Conservation (phyloP, 768 basidiomycete species). For the Phanerodontia chrysosporium region DNA sequence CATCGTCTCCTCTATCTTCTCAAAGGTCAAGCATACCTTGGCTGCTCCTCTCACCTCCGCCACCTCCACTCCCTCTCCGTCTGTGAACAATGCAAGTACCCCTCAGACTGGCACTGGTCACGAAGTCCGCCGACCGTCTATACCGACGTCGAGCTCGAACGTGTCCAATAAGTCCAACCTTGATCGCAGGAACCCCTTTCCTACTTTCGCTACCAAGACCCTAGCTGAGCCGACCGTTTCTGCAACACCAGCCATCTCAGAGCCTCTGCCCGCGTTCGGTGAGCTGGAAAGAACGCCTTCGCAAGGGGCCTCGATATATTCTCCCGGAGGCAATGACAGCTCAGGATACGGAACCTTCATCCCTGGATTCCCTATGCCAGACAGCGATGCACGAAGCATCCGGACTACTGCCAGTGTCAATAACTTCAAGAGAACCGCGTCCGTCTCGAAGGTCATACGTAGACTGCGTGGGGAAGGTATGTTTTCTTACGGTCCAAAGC, state of each 20-base stretch:
- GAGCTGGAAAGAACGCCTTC: slow-evolving; percentile 62
- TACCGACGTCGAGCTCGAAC: slow-evolving; percentile 42
- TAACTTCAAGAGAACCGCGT: slow-evolving; percentile 65
- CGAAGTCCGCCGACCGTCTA: slow-evolving; percentile 61
- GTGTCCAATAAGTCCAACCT: slow-evolving; percentile 44
- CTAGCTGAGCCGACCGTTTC: slow-evolving; percentile 81
- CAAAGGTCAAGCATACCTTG: slow-evolving; percentile 76
- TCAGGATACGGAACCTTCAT: slow-evolving; percentile 70
- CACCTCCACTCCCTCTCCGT: slow-evolving; percentile 29
- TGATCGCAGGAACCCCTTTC: slow-evolving; percentile 58
- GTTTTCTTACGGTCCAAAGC: slow-evolving; percentile 4
- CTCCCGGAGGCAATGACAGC: slow-evolving; percentile 48
- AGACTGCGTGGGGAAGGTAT: slow-evolving; percentile 86
- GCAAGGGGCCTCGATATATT: slow-evolving; percentile 43
- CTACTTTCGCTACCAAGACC: slow-evolving; percentile 26
- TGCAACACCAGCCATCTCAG: slow-evolving; percentile 79
- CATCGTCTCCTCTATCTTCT: slow-evolving; percentile 75
- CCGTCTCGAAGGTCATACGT: slow-evolving; percentile 89
- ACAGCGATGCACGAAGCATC: slow-evolving; percentile 80
- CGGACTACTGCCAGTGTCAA: slow-evolving; percentile 45
- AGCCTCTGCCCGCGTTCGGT: slow-evolving; percentile 58
- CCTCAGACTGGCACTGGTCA: slow-evolving; percentile 27
- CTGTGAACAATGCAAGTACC: slow-evolving; percentile 14
- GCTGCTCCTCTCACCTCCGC: slow-evolving; percentile 59
- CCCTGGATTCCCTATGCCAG: slow-evolving; percentile 89